Percentiles rank a stretch among this genome's conserved stretches.
Evolutionary conservation across 1,139 yeast species (phyloP).

Genomic region (Chernovozyma sophiae-reginae): DNA sequence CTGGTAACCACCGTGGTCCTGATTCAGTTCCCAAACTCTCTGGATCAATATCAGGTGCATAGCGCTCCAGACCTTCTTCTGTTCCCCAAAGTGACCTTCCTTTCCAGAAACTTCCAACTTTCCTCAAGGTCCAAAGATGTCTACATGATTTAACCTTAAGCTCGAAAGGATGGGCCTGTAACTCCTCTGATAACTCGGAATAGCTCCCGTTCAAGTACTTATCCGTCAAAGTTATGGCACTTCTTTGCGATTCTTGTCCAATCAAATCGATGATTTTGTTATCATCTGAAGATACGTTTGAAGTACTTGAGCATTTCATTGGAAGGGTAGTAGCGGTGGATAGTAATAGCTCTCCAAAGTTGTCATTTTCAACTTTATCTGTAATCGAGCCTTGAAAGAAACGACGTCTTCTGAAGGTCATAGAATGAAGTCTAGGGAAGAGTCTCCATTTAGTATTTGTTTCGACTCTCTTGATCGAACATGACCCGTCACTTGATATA

Average conservation of each 20-base stretch:
- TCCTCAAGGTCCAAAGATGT: too few relatives aligned
- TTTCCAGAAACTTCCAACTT: too few relatives aligned
- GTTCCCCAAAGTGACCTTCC: too few relatives aligned
- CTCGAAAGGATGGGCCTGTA: neutral
- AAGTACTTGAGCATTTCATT: too few relatives aligned
- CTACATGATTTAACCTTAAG: too few relatives aligned
- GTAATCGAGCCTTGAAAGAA: neutral
- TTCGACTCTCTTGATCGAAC: neutral
- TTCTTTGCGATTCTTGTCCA: neutral
- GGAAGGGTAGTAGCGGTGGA: neutral
- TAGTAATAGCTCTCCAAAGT: neutral
- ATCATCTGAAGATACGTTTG: neutral
- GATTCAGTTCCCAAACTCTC: neutral
- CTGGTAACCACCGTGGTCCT: conserved; percentile 1
- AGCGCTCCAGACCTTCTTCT: neutral
- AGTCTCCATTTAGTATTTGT: neutral
- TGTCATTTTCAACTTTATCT: neutral
- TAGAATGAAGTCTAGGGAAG: neutral
- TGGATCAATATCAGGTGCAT: neutral
- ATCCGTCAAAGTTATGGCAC: neutral
- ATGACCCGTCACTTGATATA: neutral
- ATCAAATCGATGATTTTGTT: neutral
- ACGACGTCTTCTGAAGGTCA: neutral
- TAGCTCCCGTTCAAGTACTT: neutral
- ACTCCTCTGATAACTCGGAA: neutral